phyloP scores from a whole-genome alignment of 805 yeast genomes.

The Babjeviella inositovora region DNA sequence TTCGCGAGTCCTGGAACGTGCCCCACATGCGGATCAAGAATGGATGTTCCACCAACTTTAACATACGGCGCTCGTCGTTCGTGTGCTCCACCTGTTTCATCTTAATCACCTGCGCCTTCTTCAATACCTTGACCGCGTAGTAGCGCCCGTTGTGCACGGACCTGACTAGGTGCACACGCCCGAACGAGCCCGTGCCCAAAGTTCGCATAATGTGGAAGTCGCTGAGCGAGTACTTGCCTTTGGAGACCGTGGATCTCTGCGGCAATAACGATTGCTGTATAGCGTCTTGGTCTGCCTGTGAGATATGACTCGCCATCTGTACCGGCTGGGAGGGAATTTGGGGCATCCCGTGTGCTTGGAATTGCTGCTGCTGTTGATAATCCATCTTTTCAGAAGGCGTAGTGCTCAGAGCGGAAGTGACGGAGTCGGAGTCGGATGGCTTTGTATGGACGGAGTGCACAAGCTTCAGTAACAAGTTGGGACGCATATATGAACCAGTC shows the following conservation, averaged over 20 bases:
- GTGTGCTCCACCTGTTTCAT: slow-evolving; percentile 54
- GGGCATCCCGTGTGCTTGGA: too few relatives aligned
- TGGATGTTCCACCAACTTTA: slow-evolving; percentile 41
- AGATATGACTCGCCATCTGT: too few relatives aligned
- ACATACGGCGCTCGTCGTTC: slow-evolving; percentile 44
- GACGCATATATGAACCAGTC: too few relatives aligned
- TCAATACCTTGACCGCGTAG: slow-evolving; percentile 43
- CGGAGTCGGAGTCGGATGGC: too few relatives aligned
- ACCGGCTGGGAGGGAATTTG: too few relatives aligned
- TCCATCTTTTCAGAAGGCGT: too few relatives aligned
- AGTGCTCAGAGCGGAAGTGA: too few relatives aligned
- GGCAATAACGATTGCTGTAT: not conserved
- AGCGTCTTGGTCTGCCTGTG: too few relatives aligned
- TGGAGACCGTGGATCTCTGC: slow-evolving; percentile 21
- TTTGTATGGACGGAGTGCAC: too few relatives aligned
- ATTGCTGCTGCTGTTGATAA: too few relatives aligned
- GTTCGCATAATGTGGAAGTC: slow-evolving; percentile 43
- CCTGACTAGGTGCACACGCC: slow-evolving; percentile 41
- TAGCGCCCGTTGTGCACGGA: slow-evolving; percentile 42
- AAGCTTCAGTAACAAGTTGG: too few relatives aligned
- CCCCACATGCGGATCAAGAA: slow-evolving; percentile 53
- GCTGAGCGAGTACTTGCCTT: slow-evolving; percentile 37
- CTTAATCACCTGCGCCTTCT: slow-evolving; percentile 38
- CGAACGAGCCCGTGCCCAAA: slow-evolving; percentile 46
- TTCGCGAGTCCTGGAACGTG: slow-evolving; percentile 41